These are phyloP conservation scores for Nothophaeocryptopus gaeumannii DNA, from an alignment of 2,329 filamentous ascomycete genomes.

Conservation along the genomic window DNA sequence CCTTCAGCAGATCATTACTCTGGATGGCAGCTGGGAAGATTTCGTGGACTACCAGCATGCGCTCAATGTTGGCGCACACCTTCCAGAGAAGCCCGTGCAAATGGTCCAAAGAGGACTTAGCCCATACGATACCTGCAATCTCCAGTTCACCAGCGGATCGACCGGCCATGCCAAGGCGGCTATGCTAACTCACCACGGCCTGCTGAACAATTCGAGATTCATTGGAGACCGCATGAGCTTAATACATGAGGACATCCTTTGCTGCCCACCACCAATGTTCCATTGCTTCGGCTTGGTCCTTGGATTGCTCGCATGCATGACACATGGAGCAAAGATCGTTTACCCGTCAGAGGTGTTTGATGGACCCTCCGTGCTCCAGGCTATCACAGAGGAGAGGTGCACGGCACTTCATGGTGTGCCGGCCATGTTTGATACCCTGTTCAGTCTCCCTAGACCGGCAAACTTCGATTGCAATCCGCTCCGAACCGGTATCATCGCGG, in stretches of 20 bases:
- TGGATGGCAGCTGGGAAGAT: slow-evolving; percentile 23
- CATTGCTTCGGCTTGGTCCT: slow-evolving; percentile 82
- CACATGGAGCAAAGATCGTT: slow-evolving; percentile 72
- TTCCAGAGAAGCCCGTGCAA: slow-evolving; percentile 52
- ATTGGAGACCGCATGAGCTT: slow-evolving; percentile 69
- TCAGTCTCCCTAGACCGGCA: slow-evolving; percentile 48
- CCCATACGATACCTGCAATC: slow-evolving; percentile 67
- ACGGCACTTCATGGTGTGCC: slow-evolving; percentile 78
- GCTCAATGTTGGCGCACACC: slow-evolving; percentile 45
- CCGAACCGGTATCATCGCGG: slow-evolving; percentile 75
- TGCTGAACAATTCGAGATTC: slow-evolving; percentile 31
- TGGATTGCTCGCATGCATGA: slow-evolving; percentile 68
- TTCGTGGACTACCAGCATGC: slow-evolving; percentile 27
- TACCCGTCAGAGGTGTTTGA: slow-evolving; percentile 75
- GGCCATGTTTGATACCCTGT: slow-evolving; percentile 73
- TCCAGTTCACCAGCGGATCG: slow-evolving; percentile 74
- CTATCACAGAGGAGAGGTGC: slow-evolving; percentile 52
- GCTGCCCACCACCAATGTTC: slow-evolving; percentile 80
- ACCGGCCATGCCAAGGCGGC: slow-evolving; percentile 71
- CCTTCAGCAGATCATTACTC: slow-evolving; percentile 28
- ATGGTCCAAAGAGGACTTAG: slow-evolving; percentile 56
- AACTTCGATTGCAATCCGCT: slow-evolving; percentile 50
- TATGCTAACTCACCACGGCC: slow-evolving; percentile 58
- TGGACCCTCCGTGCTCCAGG: slow-evolving; percentile 61
- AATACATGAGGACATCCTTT: slow-evolving; percentile 64